Base-by-base conservation (phyloP, 2,329 filamentous ascomycete species). In the Fusarium anguioides region DNA sequence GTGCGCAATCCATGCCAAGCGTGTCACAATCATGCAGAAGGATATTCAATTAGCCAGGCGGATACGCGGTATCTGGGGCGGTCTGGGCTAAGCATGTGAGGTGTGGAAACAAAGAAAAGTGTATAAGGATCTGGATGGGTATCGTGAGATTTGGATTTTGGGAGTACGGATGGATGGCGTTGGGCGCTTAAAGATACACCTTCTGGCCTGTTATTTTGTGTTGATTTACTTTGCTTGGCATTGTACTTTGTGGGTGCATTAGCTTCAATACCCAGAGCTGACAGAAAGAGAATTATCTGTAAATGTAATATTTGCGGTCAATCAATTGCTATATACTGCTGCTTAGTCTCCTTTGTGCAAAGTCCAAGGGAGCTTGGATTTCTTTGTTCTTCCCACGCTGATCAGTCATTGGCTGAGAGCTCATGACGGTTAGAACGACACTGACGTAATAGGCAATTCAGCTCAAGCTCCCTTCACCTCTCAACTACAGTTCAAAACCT, bases 11-110 rank as follows among this genome's bases (percentile, higher is more conserved):
- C 95, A 98, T 81, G 96, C 95, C 64, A 97, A 97, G 83, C 87
- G 95, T 77, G 94, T 98, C 51, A 98, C 95, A 36, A 97, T 97
- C 73, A 95, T 97, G 92, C 94, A 96, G 80, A 97, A 97, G 82
- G 96, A 98, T 80, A 97, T 99, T 73, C 95, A 97, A 81, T 86
- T 98, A 62, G 95, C 95, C 20, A 84, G 92, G 74, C 83, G 92
- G 69, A 94, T 95, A 80, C 84, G 92, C 49, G 92, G 92, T 14
- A 86, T 89, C 42, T 94, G 91, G 91, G 91, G 89, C 44, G 91
- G 91, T 7, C 71, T 84, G 81, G 80, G 90, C 79, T 80, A 65
- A 86, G 80, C 15, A 40, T 14, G 20, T 42, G 10, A 33, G 29
- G 15, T 21, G 17, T 7, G 26, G 21, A 51, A 23, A 31, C 31